These are phyloP conservation scores for Vitis rotundifolia DNA, from an alignment of 164 flowering plant species.

Conservation along the genomic window DNA sequence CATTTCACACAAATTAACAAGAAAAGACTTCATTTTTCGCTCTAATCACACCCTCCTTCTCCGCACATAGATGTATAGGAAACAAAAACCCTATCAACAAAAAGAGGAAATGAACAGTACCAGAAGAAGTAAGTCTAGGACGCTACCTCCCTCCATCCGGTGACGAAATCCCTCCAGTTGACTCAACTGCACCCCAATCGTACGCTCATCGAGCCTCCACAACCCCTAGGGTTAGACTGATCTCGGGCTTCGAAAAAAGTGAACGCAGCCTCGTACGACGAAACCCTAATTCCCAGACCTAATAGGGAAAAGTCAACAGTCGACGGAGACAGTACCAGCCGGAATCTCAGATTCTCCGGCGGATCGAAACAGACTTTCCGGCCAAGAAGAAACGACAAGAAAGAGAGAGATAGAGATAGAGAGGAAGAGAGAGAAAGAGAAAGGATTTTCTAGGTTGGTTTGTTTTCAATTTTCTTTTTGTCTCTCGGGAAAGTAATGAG, in stretches of 20 bases:
- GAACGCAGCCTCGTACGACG: not conserved
- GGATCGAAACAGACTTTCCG: constrained; percentile 8
- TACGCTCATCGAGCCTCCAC: constrained; percentile 46
- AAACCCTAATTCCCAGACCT: constrained; percentile 15
- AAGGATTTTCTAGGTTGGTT: constrained; percentile 6
- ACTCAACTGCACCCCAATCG: constrained; percentile 47
- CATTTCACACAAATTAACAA: not conserved
- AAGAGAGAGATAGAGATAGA: not conserved
- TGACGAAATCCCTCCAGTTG: constrained; percentile 61
- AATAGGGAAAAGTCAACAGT: not conserved
- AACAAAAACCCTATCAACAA: constrained; percentile 5
- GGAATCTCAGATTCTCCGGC: constrained; percentile 23
- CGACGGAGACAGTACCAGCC: constrained; percentile 9
- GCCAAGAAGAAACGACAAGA: not conserved
- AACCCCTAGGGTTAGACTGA: constrained; percentile 26
- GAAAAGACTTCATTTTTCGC: not conserved
- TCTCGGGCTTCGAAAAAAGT: constrained; percentile 1
- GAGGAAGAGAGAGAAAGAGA: constrained; percentile 8
- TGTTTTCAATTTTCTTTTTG: constrained; percentile 9
- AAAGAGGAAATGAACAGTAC: constrained; percentile 47
- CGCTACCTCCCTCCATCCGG: constrained; percentile 98
- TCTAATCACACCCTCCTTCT: not conserved
- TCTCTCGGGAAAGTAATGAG: not conserved
- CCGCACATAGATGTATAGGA: not conserved
- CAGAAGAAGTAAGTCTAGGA: constrained; percentile 59